Evolutionary conservation across 352 stramenopile genomes (phyloP).

Genomic region (Halophytophthora polymorphica): DNA sequence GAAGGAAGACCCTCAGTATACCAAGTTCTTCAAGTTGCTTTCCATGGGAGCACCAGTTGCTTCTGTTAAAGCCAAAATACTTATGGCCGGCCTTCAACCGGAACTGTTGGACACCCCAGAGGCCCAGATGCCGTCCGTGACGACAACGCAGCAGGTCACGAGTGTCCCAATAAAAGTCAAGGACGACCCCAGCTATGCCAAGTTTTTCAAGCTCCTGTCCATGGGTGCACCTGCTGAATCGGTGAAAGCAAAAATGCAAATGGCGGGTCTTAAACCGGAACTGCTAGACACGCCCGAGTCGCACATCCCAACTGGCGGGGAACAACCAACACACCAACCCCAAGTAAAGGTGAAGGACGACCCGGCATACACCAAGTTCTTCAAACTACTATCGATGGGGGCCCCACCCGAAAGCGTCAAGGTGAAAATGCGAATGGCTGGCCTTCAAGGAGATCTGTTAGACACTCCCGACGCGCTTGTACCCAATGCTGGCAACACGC

Average conservation of each 20-base stretch:
- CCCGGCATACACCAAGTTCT: slow-evolving; percentile 69
- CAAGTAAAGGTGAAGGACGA: slow-evolving; percentile 60
- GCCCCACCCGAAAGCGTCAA: slow-evolving; percentile 56
- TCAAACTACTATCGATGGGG: slow-evolving; percentile 65
- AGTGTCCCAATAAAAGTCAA: slow-evolving; percentile 38
- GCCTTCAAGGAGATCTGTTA: slow-evolving; percentile 52
- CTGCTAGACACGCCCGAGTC: slow-evolving; percentile 73
- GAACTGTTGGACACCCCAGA: slow-evolving; percentile 60
- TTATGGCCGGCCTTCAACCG: slow-evolving; percentile 81
- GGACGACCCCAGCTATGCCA: slow-evolving; percentile 56
- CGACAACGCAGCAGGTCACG: slow-evolving; percentile 4
- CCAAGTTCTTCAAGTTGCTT: slow-evolving; percentile 68
- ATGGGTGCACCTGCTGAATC: slow-evolving; percentile 52
- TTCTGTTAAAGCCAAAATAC: slow-evolving; percentile 66
- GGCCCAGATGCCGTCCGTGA: slow-evolving; percentile 21
- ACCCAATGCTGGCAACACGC: slow-evolving; percentile 7
- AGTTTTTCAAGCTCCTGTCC: slow-evolving; percentile 72
- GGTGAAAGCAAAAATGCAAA: slow-evolving; percentile 60
- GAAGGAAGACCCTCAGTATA: slow-evolving; percentile 57
- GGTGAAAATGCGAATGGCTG: slow-evolving; percentile 61
- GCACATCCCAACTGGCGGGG: slow-evolving; percentile 15
- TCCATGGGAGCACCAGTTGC: slow-evolving; percentile 54
- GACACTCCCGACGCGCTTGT: slow-evolving; percentile 65
- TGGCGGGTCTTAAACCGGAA: slow-evolving; percentile 50
- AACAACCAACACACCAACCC: background rate